Evolutionary conservation across 257 asterid species (phyloP), one percentile per base, ranked within the genome.

Genomic region (Galeopsis tetrahit): DNA sequence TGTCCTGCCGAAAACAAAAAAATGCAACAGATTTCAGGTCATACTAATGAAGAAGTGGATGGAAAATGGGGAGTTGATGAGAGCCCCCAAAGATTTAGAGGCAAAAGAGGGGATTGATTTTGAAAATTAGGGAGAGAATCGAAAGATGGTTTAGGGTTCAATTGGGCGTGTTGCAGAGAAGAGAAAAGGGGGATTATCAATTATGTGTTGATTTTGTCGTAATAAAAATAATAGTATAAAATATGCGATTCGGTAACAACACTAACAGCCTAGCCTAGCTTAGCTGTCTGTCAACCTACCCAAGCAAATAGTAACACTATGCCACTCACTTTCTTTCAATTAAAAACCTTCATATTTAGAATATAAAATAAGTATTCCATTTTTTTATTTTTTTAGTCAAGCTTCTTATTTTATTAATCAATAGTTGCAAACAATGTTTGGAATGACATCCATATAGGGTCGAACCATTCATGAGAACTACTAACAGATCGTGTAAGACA

Each of bases 141-240:
- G 42, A 14, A 63, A 71, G 78, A 71, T 71, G 80, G 80, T 55
- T 67, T 80, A 80, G 83, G 80, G 83, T 63, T 80, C 73, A 39
- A 62, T 43, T 21, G 71, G 38, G 32, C n/a, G 75, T 11, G 75
- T 11, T 40, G 36, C 55, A 67, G 63, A 10, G 51, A 33, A 21
- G 35, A 2, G 58, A 57, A 7, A 11, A 66, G 4, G 48, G 32
- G 11, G 17, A 59, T 21, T 0, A 21, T 21, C 28, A 21, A 21
- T 56, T 59, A 43, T 32, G 69, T 6, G 56, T 39, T 32, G 68
- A 40, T 39, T 39, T 40, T 36, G 60, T 49, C 72, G 33, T 48
- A n/a, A 48, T 6, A 10, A 31, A 9, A 57, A 31, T 28, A 56
- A 10, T 15, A 55, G 17, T 33, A 58, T 33, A 10, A 5, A 33